Conservation (phyloP, 768 basidiomycete species). For the Auricularia heimuer region DNA sequence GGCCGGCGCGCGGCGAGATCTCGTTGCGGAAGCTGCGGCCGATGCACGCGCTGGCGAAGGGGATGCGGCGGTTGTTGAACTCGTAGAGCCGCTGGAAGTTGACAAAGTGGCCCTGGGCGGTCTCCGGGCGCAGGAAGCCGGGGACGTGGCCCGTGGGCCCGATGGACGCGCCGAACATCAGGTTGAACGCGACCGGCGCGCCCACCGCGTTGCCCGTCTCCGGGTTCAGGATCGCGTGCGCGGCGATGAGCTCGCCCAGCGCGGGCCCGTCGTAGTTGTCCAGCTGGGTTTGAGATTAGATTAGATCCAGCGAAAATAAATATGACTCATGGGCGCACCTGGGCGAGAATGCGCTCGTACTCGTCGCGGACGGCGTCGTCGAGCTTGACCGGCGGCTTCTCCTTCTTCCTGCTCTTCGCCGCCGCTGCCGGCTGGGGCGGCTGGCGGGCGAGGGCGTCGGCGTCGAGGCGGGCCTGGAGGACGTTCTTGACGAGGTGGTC, state of each 20-base stretch:
- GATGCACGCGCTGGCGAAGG: slow-evolving; percentile 96
- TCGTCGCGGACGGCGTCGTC: slow-evolving; percentile 61
- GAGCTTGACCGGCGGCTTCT: slow-evolving; percentile 59
- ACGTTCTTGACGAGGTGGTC: slow-evolving; percentile 94
- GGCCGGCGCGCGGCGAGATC: slow-evolving; percentile 91
- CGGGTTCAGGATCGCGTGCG: slow-evolving; percentile 75
- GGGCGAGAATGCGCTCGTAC: slow-evolving; percentile 80
- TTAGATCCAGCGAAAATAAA: neutral
- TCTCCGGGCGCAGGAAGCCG: slow-evolving; percentile 96
- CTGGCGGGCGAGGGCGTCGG: slow-evolving; percentile 82
- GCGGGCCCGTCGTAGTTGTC: slow-evolving; percentile 91
- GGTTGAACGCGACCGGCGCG: slow-evolving; percentile 92
- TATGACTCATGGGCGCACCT: slow-evolving; percentile 40
- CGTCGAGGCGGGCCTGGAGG: slow-evolving; percentile 79
- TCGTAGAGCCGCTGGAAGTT: slow-evolving; percentile 96
- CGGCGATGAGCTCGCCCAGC: slow-evolving; percentile 77
- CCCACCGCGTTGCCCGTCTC: slow-evolving; percentile 87
- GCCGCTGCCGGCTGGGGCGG: slow-evolving; percentile 29
- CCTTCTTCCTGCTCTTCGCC: slow-evolving; percentile 66
- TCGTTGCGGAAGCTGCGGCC: slow-evolving; percentile 96
- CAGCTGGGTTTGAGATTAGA: slow-evolving; percentile 37
- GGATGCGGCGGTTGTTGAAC: slow-evolving; percentile 94
- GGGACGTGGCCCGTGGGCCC: slow-evolving; percentile 93
- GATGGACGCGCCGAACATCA: slow-evolving; percentile 97
- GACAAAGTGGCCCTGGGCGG: slow-evolving; percentile 97